Conservation (phyloP, 768 basidiomycete species). For the Amanita pseudoporphyria region DNA sequence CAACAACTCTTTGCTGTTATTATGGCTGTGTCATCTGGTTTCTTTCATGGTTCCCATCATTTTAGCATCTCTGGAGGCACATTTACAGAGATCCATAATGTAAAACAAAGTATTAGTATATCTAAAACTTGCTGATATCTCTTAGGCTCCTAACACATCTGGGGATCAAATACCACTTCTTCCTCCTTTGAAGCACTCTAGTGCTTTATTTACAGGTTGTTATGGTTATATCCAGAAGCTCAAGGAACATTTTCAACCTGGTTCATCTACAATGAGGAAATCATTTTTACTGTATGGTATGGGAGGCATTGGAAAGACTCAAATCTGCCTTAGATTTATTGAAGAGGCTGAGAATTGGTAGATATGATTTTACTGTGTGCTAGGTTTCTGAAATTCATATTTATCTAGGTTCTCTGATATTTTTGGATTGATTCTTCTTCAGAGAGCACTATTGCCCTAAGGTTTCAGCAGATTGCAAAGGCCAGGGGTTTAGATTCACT, state of each 20-base stretch:
- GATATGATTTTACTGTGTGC: not conserved
- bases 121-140: not conserved
- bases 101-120: not conserved
- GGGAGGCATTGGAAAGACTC: no score
- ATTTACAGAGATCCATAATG: not conserved
- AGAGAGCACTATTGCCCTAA: slow-evolving; percentile 8
- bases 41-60: not conserved
- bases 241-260: slow-evolving; percentile 7
- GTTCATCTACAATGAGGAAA: not conserved
- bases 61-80: not conserved
- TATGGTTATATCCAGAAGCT: slow-evolving; percentile 6
- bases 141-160: not conserved
- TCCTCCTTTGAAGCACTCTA: slow-evolving; percentile 1
- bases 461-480: slow-evolving; percentile 8
- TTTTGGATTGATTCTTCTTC: slow-evolving; percentile 16
- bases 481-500: not conserved
- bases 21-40: not conserved
- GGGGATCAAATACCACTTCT: no score
- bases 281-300: slow-evolving; percentile 13
- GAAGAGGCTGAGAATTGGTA: slow-evolving; percentile 8
- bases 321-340: no score
- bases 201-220: slow-evolving; percentile 11
- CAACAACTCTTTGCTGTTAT: not conserved
- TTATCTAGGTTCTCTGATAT: slow-evolving; percentile 8
- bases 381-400: not conserved